Base-by-base conservation (phyloP, 192 early-diverging fungal species). In the Backusella parvicylindrica region DNA sequence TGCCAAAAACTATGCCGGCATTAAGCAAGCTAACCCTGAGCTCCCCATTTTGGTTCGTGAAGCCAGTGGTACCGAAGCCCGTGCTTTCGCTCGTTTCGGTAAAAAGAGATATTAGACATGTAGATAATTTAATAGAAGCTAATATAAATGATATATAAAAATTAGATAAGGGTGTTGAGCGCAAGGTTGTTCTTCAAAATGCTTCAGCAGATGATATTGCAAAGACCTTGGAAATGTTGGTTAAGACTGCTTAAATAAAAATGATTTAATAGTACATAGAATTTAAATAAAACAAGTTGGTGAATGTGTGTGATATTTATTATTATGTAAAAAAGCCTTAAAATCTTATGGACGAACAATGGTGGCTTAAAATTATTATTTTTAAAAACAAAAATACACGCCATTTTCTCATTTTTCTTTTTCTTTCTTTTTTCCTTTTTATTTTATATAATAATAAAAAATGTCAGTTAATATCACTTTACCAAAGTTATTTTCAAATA, bases 1-100 rank as follows among this genome's bases (percentile, higher is more conserved):
- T 49, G 79, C 89, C 37, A 90, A 92, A 74, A 84, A 94, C 80
- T 98, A 96, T 79, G 84, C 85, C 11, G 85, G 82, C n/a, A 77
- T 98, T 53, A 96, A 96, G 84, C 79, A 89, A 71, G 92, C 87
- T 64, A 96, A 98, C 85, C 96, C 96, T 9, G 84, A 88, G 12
- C 84, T 98, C 21, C 96, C 96, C 26, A 92, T 98, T 75, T 88
- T 98, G 18, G 90, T 98, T 40, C 92, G 96, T 73, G 96, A 98
- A 77, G 94, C 94, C 18, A 83, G 79, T 70, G 91, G 90, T 36
- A 88, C 95, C 50, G 91, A 97, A 82, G 93, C 96, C 15, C 87
- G 92, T 68, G 90, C 92, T 56, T 96, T 95, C 87, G 96, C 94
- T 74, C 92, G 95, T 64, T 98, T 93, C 77, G 94, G 96, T 97